Evolutionary conservation across 1,139 yeast species (phyloP), one percentile per base, ranked within the genome.

Genomic region (Blastobotrys proliferans): DNA sequence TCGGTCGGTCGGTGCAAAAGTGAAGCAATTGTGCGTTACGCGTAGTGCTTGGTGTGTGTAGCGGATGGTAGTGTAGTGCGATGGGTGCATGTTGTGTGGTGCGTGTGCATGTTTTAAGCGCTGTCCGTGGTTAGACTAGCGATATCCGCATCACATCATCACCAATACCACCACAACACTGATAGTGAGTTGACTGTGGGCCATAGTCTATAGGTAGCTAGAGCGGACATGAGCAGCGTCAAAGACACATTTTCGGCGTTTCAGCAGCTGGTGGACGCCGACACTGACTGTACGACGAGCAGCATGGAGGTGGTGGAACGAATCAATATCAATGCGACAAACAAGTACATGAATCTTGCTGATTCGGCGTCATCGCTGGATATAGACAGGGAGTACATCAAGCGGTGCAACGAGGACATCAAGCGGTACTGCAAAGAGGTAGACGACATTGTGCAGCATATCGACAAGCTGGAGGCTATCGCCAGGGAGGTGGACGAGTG

Each of bases 401-500:
- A 36, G 21, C 47, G 41, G 8, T 38, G 49, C 25, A 45, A 54
- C 37, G 34, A 28, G 20, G 54, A 52, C 6, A 53, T 53, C 21
- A 33, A 37, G 9, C 38, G 43, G 35, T 55, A 51, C 25, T 39
- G 42, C 20, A 32, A 38, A 22, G 53, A 51, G 37, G 41, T 48
- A 13, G 41, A 48, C 30, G 38, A 33, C n/a, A 18, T 80, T 3
- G 87, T 78, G 42, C 39, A 54, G 1, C 70, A 72, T 39, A 72
- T 78, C 1, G 66, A 61, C 10, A 64, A 67, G 31, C 57, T 83
- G 42, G 77, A 74, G 40, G 55, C 54, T 0, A 54, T 82, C 3
- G 70, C 74, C 1, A 56, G 61, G 5, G 88, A 83, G 51, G 59
- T 83, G 40, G 84, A 80, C 47, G 69, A 66, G 43, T 82, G 83